Conservation (phyloP, 129 eudicot genomes). For the Escallonia herrerae region DNA sequence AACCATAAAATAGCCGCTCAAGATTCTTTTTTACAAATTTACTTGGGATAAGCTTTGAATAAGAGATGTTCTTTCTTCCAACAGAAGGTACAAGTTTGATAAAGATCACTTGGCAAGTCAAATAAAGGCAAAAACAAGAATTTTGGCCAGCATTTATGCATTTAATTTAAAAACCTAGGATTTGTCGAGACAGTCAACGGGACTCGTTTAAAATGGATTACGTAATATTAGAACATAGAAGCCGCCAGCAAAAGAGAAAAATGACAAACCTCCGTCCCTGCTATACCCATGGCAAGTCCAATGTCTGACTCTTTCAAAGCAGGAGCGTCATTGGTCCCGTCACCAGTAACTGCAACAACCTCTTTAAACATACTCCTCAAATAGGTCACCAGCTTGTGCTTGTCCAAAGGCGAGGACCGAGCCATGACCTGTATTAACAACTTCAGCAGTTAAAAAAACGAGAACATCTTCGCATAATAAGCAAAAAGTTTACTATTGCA, state of each 20-base stretch:
- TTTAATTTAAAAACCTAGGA: too few species aligned
- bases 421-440: constrained; percentile 73
- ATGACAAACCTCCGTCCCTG: constrained; percentile 89
- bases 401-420: constrained; percentile 88
- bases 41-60: too few species aligned
- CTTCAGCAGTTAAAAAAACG: constrained; percentile 9
- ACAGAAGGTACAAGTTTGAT: too few species aligned
- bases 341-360: constrained; percentile 96
- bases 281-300: constrained; percentile 97
- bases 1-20: too few species aligned
- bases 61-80: too few species aligned
- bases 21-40: too few species aligned
- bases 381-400: constrained; percentile 58
- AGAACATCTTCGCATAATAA: not conserved
- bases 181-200: too few species aligned
- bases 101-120: too few species aligned
- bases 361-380: constrained; percentile 43
- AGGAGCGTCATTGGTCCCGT: constrained; percentile 97
- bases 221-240: not conserved
- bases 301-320: constrained; percentile 95
- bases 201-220: too few species aligned
- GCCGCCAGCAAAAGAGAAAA: not conserved
- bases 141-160: too few species aligned
- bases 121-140: too few species aligned
- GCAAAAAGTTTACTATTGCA: not conserved